A percentile compares a stretch with the other conserved stretches of the same genome.
Conservation (phyloP, 169 alveolate species). For the Plasmodium relictum region DNA sequence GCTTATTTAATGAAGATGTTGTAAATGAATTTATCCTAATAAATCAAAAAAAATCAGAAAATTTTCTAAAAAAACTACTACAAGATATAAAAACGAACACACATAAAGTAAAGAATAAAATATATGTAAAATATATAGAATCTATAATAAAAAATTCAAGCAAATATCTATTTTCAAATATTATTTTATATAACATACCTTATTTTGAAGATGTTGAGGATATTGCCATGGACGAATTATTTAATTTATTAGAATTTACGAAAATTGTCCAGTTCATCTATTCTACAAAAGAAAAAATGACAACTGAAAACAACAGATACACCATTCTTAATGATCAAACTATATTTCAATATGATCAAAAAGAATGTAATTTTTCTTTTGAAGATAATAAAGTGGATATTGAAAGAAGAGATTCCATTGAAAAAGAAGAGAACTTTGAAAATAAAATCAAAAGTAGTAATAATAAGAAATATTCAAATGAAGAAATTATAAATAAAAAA, state of each 20-base stretch:
- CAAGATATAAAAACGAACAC: constrained; percentile 28
- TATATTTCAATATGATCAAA: not conserved
- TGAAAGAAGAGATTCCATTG: not conserved
- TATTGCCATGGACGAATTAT: not conserved
- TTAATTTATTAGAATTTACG: constrained; percentile 9
- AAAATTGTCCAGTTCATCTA: constrained; percentile 42
- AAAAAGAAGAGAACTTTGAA: not conserved
- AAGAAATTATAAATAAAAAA: not conserved
- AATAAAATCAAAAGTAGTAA: not conserved
- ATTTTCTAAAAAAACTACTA: constrained; percentile 13
- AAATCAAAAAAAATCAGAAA: constrained; percentile 3
- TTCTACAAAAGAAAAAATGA: constrained; percentile 7
- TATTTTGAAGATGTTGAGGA: not conserved
- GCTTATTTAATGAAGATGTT: constrained; percentile 38
- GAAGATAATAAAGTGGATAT: not conserved
- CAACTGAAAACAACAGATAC: not conserved
- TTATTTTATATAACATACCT: constrained; percentile 17
- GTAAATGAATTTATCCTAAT: constrained; percentile 12
- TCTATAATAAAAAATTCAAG: constrained; percentile 6
- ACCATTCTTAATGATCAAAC: constrained; percentile 11
- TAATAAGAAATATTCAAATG: not conserved
- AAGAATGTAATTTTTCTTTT: not conserved
- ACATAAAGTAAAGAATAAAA: constrained; percentile 9
- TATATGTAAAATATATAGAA: constrained; percentile 38
- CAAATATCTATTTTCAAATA: constrained; percentile 28